Evolutionary conservation across 768 basidiomycete species (phyloP), one percentile per base, ranked within the genome.

Genomic region (Tylopilus sp.): DNA sequence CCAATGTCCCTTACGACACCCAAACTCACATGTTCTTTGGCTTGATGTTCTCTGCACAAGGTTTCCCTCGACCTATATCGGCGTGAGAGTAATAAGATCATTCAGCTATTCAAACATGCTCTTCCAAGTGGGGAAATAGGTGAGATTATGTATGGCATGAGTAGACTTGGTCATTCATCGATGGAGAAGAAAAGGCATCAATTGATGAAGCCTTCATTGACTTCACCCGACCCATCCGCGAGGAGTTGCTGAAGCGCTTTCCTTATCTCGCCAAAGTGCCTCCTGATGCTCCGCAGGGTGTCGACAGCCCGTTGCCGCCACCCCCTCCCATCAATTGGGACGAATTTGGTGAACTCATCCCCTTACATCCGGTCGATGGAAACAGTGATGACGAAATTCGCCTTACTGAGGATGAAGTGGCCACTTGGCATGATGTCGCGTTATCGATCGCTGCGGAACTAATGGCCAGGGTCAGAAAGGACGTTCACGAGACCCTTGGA

Each of bases 151-250:
- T 24, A 28, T 19, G 34, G 11, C 5, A 44, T 28, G 19, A 37
- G 24, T 43, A 21, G 30, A 28, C 42, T 4, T 12, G 8, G 52
- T 57, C 24, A 31, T 40, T 52, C 31, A 46, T 49, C 37, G 34
- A 11, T 25, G 34, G 38, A 28, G 44, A 67, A 94, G 96, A 99
- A 72, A 97, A 95, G 67, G 97, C 97, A 22, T 96, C 92, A 0
- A 97, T 98, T 31, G 97, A 98, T 63, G 97, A 99, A 65, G 93
- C 92, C 0, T 99, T 95, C 69, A 83, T 98, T 52, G 96, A 98
- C 68, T 81, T 98, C 51, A 90, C 93, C 4, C 78, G 78, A 10
- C 86, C 87, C 30, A 84, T 92, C n/a, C 84, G 90, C 33, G 81
- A 86, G 52, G 73, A 80, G 41, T 71, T 99, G 2, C 73, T 98